Evolutionary conservation across 441 rosid genomes (phyloP).

Genomic region (Gossypium schwendimanii): DNA sequence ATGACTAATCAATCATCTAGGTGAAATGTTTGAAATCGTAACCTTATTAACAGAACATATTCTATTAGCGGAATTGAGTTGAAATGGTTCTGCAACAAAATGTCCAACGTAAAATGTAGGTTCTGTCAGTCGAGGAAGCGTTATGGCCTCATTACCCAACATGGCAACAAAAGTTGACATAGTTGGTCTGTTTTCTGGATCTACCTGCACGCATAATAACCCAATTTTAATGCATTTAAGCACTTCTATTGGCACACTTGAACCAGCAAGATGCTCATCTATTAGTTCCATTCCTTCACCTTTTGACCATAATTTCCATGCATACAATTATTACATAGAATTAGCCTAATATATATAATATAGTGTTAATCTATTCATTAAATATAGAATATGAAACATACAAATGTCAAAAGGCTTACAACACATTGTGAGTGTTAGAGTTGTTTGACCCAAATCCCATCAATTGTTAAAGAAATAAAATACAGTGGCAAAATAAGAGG

Average conservation of each 20-base stretch:
- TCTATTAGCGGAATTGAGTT: neutral
- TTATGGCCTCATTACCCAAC: slow-evolving; percentile 38
- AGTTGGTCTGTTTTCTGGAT: slow-evolving; percentile 37
- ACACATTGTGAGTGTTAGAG: no score
- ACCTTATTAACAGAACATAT: slow-evolving; percentile 15
- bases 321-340: neutral
- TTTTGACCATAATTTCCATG: slow-evolving; percentile 37
- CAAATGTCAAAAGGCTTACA: neutral
- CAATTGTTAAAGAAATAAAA: no score
- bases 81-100: neutral
- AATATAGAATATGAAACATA: neutral
- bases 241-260: slow-evolving; percentile 28
- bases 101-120: slow-evolving; percentile 23
- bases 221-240: slow-evolving; percentile 50
- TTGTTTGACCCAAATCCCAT: no score
- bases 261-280: slow-evolving; percentile 23
- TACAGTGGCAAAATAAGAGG: no score
- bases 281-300: slow-evolving; percentile 30
- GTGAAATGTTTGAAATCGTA: slow-evolving; percentile 28
- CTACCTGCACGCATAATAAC: slow-evolving; percentile 46
- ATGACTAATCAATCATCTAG: slow-evolving; percentile 17
- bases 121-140: slow-evolving; percentile 28
- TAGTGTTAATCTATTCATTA: neutral
- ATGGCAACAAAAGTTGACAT: slow-evolving; percentile 43
- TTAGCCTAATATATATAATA: neutral